Evolutionary conservation across 1,284 basidiomycete species (phyloP), one percentile per base, ranked within the genome.

Genomic region (Moesziomyces antarcticus): DNA sequence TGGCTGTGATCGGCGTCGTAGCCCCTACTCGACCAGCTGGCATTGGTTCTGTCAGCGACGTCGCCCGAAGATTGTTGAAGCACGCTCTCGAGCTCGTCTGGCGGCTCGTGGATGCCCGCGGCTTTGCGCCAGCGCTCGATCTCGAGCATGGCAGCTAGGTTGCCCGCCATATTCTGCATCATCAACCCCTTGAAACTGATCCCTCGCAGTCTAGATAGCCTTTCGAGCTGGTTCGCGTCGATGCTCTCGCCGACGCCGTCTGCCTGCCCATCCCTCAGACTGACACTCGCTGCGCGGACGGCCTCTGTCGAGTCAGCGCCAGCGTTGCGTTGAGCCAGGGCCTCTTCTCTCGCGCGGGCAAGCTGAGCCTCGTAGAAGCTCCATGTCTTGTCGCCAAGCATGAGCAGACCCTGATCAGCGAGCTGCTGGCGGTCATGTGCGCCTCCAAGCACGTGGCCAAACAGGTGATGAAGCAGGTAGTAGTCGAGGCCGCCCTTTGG

Each of bases 151-250:
- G 68, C 73, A 2, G 63, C 73, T 3, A 71, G 35, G 20, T 71
- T 71, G 1, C 68, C 73, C 4, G 73, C 68, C 67, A 75, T 67
- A 21, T 75, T 75, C 8, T 70, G 67, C 67, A 75, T 70, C 60
- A 70, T 68, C 27, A 67, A 21, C 0, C 63, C 73, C 37, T 70
- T 75, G 40, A 63, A 66, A 50, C 64, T 75, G 22, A 71, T 52
- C 0, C 60, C 61, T n/a, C 63, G 35, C n/a, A 69, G 41, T 30
- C 53, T 61, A 2, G 55, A 62, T 2, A 74, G 46, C 7, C 45
- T 14, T 6, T 70, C 62, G 33, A 74, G 45, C 46, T 70, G 52
- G 27, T 13, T 20, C 1, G 50, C 57, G 27, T 67, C 60, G 11
- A 73, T 18, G 25, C 63, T 67, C 13, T 58, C 56, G 24, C 63